These are phyloP conservation scores for Noccaea bulbosa DNA, from an alignment of 345 rosid species.

Conservation along the genomic window DNA sequence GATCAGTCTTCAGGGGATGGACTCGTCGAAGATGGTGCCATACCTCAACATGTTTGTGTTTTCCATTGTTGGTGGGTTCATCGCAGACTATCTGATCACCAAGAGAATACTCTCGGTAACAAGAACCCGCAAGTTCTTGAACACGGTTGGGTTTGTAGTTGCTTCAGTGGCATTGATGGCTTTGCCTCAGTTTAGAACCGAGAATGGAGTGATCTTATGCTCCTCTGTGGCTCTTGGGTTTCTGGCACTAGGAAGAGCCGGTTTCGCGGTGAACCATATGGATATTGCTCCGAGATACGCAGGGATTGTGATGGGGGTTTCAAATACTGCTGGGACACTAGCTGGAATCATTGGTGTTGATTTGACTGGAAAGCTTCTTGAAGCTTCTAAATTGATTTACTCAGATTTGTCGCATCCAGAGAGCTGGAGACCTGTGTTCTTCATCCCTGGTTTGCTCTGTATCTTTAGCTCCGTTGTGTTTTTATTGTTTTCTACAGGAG, in stretches of 20 bases:
- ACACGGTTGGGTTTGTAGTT: slow-evolving; percentile 77
- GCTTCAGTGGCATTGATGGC: slow-evolving; percentile 85
- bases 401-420: slow-evolving; percentile 89
- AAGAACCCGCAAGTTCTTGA: slow-evolving; percentile 75
- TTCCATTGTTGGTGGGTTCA: slow-evolving; percentile 92
- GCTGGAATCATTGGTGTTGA: slow-evolving; percentile 95
- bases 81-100: slow-evolving; percentile 88
- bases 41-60: slow-evolving; percentile 96
- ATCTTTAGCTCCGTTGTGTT: slow-evolving; percentile 77
- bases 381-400: slow-evolving; percentile 74
- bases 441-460: slow-evolving; percentile 87
- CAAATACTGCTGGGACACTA: slow-evolving; percentile 95
- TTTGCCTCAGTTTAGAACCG: slow-evolving; percentile 77
- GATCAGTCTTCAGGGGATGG: slow-evolving; percentile 93
- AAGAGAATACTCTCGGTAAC: slow-evolving; percentile 77
- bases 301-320: slow-evolving; percentile 95
- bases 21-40: slow-evolving; percentile 96
- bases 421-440: slow-evolving; percentile 88
- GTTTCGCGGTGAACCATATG: slow-evolving; percentile 98
- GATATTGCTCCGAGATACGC: slow-evolving; percentile 98
- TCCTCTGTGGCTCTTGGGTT: slow-evolving; percentile 92
- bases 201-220: slow-evolving; percentile 78
- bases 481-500: slow-evolving; percentile 84
- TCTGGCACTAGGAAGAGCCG: slow-evolving; percentile 94
- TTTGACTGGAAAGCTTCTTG: slow-evolving; percentile 84